Base-by-base conservation (phyloP, 2,329 filamentous ascomycete species). In the Elsinoe batatas region DNA sequence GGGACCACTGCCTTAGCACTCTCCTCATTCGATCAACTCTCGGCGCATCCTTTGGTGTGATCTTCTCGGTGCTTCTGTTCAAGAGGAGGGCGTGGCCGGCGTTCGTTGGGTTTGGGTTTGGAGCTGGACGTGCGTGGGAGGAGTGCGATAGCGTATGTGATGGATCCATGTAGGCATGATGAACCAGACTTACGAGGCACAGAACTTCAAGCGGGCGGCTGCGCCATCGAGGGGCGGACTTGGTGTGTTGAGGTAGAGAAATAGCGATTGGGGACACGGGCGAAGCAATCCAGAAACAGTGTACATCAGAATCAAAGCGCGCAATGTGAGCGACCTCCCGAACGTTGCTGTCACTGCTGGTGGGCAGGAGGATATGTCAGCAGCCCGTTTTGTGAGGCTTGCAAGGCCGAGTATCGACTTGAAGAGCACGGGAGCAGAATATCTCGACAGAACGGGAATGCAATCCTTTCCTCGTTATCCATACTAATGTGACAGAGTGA, bases 11-110 rank as follows among this genome's bases (percentile, higher is more conserved):
- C 75, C 84, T 98, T 65, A 97, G 93, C 65, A 96, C 94, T 69
- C 83, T 96, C 73, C 83, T 98, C 70, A 94, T 98, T 79, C 91
- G 94, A 74, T 97, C 91, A 62, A 85, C 88, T 56, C 86, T 98
- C 72, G 93, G 93, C 68, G 87, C 97, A 70, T 89, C 87, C 64
- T 98, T 98, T 76, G 93, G 93, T 70, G 86, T 98, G 72, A 88
- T 98, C 75, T 97, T 98, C 79, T 97, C 93, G 59, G 91, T 98
- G 59, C 86, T 98, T 58, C 76, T 98, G 56, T 98, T 98, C 83
- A 95, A 95, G 81, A 87, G 94, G 74, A 85, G 93, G 76, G 88
- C 93, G 63, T 98, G 91, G 89, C 93, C 93, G 57, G 93, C 91
- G n/a, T 93, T 89, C 70, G 82, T 95, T 63, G 93, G 93, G 62